Conservation (phyloP, 331 rosid genomes). For the Stylosanthes scabra region DNA sequence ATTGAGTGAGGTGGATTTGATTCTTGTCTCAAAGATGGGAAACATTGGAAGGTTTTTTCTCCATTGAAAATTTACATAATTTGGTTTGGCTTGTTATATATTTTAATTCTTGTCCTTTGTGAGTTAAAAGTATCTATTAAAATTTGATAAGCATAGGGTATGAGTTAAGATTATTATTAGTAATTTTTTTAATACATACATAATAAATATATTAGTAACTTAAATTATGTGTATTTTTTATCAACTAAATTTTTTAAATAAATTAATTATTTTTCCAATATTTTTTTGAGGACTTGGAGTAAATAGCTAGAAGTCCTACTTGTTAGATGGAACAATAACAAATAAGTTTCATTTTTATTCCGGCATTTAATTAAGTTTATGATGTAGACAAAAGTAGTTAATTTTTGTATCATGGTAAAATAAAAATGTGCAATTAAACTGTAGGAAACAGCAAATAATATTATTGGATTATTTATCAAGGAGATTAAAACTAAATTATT, state of each 20-base stretch:
- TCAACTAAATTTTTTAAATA: neutral
- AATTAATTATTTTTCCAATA: neutral
- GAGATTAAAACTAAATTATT: slow-evolving; percentile 7
- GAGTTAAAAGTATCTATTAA: neutral
- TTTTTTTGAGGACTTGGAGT: no score
- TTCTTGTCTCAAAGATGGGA: slow-evolving; percentile 41
- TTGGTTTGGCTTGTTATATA: neutral
- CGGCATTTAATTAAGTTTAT: no score
- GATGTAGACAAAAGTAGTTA: no score
- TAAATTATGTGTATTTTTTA: no score
- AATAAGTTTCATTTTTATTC: no score
- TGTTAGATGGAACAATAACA: neutral
- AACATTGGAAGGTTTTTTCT: slow-evolving; percentile 33
- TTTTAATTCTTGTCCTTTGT: slow-evolving; percentile 5
- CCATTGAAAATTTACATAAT: slow-evolving; percentile 18
- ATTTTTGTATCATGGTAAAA: no score
- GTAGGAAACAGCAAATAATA: no score
- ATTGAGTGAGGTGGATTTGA: slow-evolving; percentile 32
- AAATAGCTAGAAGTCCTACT: neutral
- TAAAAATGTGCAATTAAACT: no score
- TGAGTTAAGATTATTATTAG: no score
- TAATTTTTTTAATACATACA: no score
- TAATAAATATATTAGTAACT: no score
- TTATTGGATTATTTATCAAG: neutral
- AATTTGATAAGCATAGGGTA: neutral